phyloP scores from a whole-genome alignment of 495 filamentous ascomycete species.

The Penicillium desertorum region DNA sequence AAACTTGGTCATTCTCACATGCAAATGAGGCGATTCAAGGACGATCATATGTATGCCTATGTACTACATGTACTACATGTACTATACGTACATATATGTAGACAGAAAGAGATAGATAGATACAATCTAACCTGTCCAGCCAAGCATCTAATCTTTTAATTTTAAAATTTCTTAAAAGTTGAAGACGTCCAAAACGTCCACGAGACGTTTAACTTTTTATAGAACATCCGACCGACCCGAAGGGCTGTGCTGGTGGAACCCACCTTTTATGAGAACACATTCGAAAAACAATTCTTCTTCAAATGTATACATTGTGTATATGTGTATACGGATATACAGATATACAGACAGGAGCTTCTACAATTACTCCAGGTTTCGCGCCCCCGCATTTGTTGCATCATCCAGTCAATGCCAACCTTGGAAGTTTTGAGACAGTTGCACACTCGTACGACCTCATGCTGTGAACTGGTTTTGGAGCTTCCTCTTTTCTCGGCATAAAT shows the following conservation, averaged over 20 bases:
- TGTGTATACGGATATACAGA: not conserved
- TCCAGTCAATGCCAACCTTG: constrained; percentile 5
- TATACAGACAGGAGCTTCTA: not conserved
- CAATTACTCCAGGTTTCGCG: not conserved
- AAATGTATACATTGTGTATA: not conserved
- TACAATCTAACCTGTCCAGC: no score
- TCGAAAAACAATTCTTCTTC: not conserved
- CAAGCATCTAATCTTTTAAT: no score
- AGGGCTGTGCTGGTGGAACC: constrained; percentile 45
- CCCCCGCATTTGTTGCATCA: constrained; percentile 9
- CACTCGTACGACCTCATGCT: constrained; percentile 7
- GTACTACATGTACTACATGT: no score
- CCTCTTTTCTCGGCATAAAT: not conserved
- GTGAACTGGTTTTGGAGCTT: no score
- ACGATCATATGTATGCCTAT: no score
- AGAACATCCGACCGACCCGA: constrained; percentile 26
- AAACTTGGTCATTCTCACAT: no score
- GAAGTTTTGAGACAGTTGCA: constrained; percentile 6
- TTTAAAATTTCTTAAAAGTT: not conserved
- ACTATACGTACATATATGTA: no score
- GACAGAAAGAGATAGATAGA: no score
- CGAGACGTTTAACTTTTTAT: not conserved
- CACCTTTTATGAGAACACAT: constrained; percentile 5
- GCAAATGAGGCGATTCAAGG: no score
- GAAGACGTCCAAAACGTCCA: no score